Base-by-base conservation (phyloP, 192 early-diverging fungal species). In the Piromyces sp. region DNA sequence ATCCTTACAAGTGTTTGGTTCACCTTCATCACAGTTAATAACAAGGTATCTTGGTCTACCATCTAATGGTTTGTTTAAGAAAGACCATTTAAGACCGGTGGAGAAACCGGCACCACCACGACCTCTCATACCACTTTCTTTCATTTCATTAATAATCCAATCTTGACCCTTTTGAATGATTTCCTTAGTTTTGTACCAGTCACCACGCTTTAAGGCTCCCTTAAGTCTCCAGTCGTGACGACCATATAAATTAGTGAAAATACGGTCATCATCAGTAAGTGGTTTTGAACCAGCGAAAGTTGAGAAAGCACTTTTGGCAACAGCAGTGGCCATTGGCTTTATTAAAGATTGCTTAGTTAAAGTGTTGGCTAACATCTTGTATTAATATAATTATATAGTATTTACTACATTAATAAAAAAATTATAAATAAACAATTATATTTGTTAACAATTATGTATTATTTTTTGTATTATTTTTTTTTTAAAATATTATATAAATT, bases 131-230 rank as follows among this genome's bases (percentile, higher is more conserved):
- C 96, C 97, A 38, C 95, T 97, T 80, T 90, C 89, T 89, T 99
- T 99, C 89, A 98, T 94, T 89, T 99, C 95, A 86, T 96, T 92
- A 85, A 99, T 91, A 85, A 99, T 99, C 96, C 96, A 99, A 81
- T 95, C 93, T 84, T 96, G 90, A 80, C 97, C 97, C 87, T 99
- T 99, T 79, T 93, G 90, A 78, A 99, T 85, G 78, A 99, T 93
- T 86, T 99, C 96, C 90, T 99, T 99, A 80, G 97, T 99, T 89
- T 96, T 96, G 92, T 97, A 92, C 96, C 96, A 99, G 89, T 99
- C 96, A 80, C 97, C 96, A 81, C 96, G 94, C 90, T 96, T 95
- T 85, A 93, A 81, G 22, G 97, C 96, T 15, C 95, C 96, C 80
- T 93, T 88, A 40, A 99, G 91, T 29, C 91, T 85, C 84, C 89